Evolutionary conservation across 1,139 yeast genomes (phyloP).

Genomic region (Sugiyamaella novakii): DNA sequence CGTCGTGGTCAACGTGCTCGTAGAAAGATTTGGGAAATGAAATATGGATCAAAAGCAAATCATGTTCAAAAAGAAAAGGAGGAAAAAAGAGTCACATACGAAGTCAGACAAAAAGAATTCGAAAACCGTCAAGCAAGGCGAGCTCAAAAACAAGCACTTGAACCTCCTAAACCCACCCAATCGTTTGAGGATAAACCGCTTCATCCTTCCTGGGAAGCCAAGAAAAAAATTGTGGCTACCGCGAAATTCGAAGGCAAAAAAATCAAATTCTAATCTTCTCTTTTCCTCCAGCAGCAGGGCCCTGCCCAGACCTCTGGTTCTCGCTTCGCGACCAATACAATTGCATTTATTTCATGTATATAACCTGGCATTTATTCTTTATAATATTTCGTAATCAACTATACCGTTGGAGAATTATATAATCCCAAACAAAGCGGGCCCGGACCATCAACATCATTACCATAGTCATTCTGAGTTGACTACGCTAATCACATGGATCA

Average conservation of each 20-base stretch:
- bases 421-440: too few relatives aligned
- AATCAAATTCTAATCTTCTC: conserved; percentile 53
- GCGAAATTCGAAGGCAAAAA: conserved; percentile 83
- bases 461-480: too few relatives aligned
- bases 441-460: too few relatives aligned
- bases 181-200: conserved; percentile 42
- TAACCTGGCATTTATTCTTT: too few relatives aligned
- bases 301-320: not conserved
- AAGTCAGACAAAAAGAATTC: conserved; percentile 57
- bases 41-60: conserved; percentile 81
- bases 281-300: not conserved
- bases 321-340: too few relatives aligned
- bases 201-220: conserved; percentile 98
- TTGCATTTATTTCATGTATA: not conserved
- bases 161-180: conserved; percentile 13
- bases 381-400: too few relatives aligned
- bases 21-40: conserved; percentile 92
- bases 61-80: conserved; percentile 70
- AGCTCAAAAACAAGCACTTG: conserved; percentile 19
- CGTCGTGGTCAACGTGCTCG: conserved; percentile 97
- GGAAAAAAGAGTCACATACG: conserved; percentile 51
- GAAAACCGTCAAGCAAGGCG: conserved; percentile 65
- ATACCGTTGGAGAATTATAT: too few relatives aligned
- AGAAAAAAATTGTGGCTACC: conserved; percentile 61
- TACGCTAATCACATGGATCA: too few relatives aligned